phyloP scores from a whole-genome alignment of 1,284 basidiomycete genomes.

The Grifola frondosa region DNA sequence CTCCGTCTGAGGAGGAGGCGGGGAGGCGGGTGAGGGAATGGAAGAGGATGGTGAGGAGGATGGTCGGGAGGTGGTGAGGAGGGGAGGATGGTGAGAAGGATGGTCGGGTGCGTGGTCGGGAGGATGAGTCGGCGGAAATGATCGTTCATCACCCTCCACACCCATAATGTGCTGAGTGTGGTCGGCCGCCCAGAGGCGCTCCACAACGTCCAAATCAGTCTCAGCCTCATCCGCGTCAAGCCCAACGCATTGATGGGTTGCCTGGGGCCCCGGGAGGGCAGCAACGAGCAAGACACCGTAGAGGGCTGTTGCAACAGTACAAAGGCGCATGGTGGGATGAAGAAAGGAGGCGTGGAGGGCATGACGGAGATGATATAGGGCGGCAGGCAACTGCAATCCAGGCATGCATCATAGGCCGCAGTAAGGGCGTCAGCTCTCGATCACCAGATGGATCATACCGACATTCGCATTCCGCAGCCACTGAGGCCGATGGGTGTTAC shows the following conservation, averaged over 20 bases:
- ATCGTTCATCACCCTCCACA: neutral
- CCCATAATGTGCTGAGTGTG: constrained; percentile 9
- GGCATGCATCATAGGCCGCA: constrained; percentile 14
- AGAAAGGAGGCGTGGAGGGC: constrained; percentile 3
- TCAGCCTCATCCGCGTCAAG: constrained; percentile 4
- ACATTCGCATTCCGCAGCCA: constrained; percentile 3
- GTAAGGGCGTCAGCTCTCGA: constrained; percentile 11
- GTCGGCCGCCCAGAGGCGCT: constrained; percentile 4
- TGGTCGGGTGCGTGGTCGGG: constrained; percentile 8
- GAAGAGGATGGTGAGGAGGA: neutral
- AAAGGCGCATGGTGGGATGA: constrained; percentile 8
- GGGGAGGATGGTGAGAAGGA: constrained; percentile 11
- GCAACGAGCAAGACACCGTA: constrained; percentile 22
- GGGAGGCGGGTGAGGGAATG: constrained; percentile 2
- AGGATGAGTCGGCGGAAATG: constrained; percentile 5
- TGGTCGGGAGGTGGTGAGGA: constrained; percentile 4
- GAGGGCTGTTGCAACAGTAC: constrained; percentile 24
- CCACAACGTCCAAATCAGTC: neutral
- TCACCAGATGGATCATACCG: neutral
- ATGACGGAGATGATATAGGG: constrained; percentile 5
- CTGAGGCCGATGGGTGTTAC: constrained; percentile 2
- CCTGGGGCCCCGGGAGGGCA: constrained; percentile 9
- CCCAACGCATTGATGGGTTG: neutral
- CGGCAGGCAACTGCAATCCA: constrained; percentile 7
- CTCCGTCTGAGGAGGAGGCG: constrained; percentile 11